phyloP scores from a whole-genome alignment of 176 grass and related monocot genomes.

The Themeda triandra region DNA sequence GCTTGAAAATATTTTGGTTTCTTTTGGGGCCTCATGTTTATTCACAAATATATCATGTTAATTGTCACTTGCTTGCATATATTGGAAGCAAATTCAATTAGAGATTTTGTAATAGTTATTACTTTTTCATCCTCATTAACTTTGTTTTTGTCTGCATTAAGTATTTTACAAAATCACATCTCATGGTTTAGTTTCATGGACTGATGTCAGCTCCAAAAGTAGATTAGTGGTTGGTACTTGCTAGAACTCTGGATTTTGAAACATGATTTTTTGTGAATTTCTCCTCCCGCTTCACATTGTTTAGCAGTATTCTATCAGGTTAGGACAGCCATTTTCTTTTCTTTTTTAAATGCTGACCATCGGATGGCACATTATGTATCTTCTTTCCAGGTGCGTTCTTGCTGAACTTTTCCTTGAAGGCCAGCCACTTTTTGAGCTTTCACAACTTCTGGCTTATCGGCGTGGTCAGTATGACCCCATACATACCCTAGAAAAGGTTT shows the following conservation, averaged over 20 bases:
- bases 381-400: slow-evolving; percentile 81
- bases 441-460: slow-evolving; percentile 92
- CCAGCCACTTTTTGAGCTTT: slow-evolving; percentile 89
- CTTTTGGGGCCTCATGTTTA: slow-evolving; percentile 4
- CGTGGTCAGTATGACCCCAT: slow-evolving; percentile 88
- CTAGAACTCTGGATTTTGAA: neutral
- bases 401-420: slow-evolving; percentile 94
- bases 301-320: neutral
- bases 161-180: slow-evolving; percentile 12
- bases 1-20: slow-evolving; percentile 3
- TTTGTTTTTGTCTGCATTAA: neutral
- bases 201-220: neutral
- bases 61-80: neutral
- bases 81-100: neutral
- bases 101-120: neutral
- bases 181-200: neutral
- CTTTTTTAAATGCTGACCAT: neutral
- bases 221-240: neutral
- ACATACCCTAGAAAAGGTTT: slow-evolving; percentile 78
- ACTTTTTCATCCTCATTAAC: neutral
- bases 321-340: neutral
- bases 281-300: neutral
- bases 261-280: neutral
- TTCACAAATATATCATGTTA: neutral
- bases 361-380: neutral